phyloP scores from a whole-genome alignment of 768 basidiomycete species.

The Candolleomyces aberdarensis region DNA sequence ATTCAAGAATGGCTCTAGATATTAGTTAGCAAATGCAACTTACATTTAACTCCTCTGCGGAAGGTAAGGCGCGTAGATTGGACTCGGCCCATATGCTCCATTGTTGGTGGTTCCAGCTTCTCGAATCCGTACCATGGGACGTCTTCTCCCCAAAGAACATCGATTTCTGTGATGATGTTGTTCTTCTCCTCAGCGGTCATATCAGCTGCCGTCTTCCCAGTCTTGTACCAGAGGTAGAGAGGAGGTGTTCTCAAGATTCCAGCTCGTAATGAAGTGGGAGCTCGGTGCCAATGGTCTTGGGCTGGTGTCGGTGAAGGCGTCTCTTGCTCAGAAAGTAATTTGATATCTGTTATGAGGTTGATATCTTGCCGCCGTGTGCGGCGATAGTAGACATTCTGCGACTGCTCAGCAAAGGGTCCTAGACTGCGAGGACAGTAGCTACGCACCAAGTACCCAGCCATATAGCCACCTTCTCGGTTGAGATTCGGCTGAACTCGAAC shows the following conservation, averaged over 20 bases:
- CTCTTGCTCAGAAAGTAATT: conserved; percentile 56
- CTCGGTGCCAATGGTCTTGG: conserved; percentile 60
- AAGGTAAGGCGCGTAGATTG: conserved; percentile 64
- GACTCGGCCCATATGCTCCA: conserved; percentile 34
- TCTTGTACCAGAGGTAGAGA: conserved; percentile 77
- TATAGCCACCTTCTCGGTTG: conserved; percentile 56
- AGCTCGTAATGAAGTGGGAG: conserved; percentile 55
- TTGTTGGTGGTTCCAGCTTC: conserved; percentile 60
- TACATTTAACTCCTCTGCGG: conserved; percentile 73
- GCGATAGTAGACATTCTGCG: conserved; percentile 72
- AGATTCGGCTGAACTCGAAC: conserved; percentile 82
- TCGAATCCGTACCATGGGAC: conserved; percentile 87
- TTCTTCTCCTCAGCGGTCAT: conserved; percentile 57
- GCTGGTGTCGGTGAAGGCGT: conserved; percentile 33
- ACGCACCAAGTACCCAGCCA: conserved; percentile 59
- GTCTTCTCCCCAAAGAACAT: conserved; percentile 84
- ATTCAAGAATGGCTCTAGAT: conserved; percentile 7
- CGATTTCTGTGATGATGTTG: conserved; percentile 85
- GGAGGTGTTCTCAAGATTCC: conserved; percentile 57
- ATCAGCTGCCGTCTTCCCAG: conserved; percentile 58
- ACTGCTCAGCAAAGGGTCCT: not conserved
- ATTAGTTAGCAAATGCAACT: conserved; percentile 18
- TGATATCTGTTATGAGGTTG: conserved; percentile 72
- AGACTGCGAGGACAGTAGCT: not conserved
- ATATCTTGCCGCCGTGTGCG: conserved; percentile 82